These are phyloP conservation scores for Hypholoma fasciculare DNA, from an alignment of 768 basidiomycete genomes.

Conservation along the genomic window DNA sequence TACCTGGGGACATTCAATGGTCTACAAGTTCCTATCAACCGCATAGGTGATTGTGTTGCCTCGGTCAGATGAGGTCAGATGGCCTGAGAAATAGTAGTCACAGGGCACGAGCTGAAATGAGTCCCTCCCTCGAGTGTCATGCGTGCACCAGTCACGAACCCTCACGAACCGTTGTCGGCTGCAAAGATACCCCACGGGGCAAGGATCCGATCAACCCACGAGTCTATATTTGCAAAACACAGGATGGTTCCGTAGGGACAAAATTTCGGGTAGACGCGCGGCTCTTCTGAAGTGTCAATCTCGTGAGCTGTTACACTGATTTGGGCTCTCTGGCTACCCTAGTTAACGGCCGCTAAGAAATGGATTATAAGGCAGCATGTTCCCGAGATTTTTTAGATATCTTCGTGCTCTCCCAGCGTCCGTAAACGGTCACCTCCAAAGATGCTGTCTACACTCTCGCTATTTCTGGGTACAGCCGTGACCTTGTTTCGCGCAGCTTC, in stretches of 20 bases:
- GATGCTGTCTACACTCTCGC: constrained; percentile 7
- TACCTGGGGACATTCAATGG: no score
- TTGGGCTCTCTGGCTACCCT: background rate
- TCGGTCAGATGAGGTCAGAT: background rate
- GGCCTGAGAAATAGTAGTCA: background rate
- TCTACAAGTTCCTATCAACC: no score
- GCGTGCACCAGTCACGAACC: background rate
- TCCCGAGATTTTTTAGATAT: background rate
- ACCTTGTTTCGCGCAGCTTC: constrained; percentile 2
- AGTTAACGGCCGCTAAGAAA: background rate
- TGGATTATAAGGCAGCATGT: background rate
- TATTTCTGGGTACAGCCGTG: background rate
- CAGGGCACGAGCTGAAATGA: background rate
- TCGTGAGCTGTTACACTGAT: background rate
- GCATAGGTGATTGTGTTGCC: background rate
- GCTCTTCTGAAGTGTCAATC: background rate
- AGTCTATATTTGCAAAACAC: background rate
- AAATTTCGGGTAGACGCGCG: background rate
- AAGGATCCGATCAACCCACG: no score
- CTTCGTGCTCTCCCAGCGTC: background rate
- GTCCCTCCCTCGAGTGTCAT: background rate
- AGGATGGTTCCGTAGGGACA: background rate
- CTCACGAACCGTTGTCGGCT: background rate
- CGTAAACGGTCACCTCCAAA: background rate
- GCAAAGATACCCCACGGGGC: background rate